Evolutionary conservation across 1,139 yeast genomes (phyloP).

Genomic region (Petasospora fabianii): DNA sequence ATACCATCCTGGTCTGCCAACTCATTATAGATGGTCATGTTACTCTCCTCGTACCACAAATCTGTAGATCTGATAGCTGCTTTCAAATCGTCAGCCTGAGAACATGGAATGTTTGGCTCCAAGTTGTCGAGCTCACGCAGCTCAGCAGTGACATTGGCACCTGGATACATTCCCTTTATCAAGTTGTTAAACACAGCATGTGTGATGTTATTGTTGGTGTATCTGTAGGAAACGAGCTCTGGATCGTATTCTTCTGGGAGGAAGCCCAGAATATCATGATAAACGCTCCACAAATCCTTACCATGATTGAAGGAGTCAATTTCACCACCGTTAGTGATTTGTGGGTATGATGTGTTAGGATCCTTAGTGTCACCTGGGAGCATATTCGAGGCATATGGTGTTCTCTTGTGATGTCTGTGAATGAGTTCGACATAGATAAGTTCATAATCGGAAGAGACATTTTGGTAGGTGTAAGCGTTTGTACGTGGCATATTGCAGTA

Average conservation of each 20-base stretch:
- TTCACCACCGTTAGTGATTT: conserved; percentile 36
- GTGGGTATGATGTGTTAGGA: conserved; percentile 32
- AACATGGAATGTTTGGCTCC: conserved; percentile 33
- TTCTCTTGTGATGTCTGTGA: conserved; percentile 40
- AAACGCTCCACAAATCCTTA: conserved; percentile 32
- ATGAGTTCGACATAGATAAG: conserved; percentile 35
- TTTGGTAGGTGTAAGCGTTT: conserved; percentile 28
- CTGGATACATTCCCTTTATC: conserved; percentile 35
- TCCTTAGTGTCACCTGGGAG: conserved; percentile 32
- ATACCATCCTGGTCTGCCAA: conserved; percentile 22
- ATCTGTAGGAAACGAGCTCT: conserved; percentile 30
- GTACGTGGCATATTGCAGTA: conserved; percentile 41
- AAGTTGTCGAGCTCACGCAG: conserved; percentile 33
- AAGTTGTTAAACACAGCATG: conserved; percentile 35
- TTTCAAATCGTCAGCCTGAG: conserved; percentile 28
- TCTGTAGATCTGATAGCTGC: conserved; percentile 25
- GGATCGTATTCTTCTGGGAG: conserved; percentile 32
- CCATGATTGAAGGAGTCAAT: conserved; percentile 37
- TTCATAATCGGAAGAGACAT: conserved; percentile 25
- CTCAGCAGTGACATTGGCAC: conserved; percentile 27
- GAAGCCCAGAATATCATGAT: conserved; percentile 30
- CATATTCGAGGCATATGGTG: conserved; percentile 34
- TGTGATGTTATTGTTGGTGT: conserved; percentile 36
- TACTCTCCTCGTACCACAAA: conserved; percentile 34
- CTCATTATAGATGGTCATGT: conserved; percentile 28